Conservation (phyloP, 495 filamentous ascomycete species). For the Penicillium desertorum region DNA sequence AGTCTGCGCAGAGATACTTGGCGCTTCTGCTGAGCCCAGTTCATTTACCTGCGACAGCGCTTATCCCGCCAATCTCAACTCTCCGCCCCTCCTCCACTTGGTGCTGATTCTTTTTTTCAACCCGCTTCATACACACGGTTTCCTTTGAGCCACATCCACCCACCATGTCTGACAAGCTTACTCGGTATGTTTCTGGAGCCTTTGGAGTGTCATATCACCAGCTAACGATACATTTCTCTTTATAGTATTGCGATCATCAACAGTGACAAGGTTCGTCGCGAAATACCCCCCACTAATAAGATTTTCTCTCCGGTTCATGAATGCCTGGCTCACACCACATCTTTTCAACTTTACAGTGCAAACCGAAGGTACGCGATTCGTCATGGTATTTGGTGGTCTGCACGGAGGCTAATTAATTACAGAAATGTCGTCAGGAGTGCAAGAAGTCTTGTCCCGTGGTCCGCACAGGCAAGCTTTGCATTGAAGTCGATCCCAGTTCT, state of each 20-base stretch:
- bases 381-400: background rate
- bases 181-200: slow-evolving; percentile 55
- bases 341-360: slow-evolving; percentile 63
- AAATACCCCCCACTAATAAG: slow-evolving; percentile 36
- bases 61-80: slow-evolving; percentile 20
- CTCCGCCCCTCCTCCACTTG: slow-evolving; percentile 9
- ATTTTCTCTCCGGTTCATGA: slow-evolving; percentile 14
- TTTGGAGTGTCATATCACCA: background rate
- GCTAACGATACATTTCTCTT: slow-evolving; percentile 21
- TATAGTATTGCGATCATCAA: slow-evolving; percentile 95
- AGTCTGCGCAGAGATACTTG: slow-evolving; percentile 28
- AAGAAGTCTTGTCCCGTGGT: slow-evolving; percentile 99
- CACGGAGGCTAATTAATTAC: slow-evolving; percentile 19
- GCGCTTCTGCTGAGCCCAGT: slow-evolving; percentile 23
- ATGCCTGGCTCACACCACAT: slow-evolving; percentile 33
- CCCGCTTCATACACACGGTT: slow-evolving; percentile 21
- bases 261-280: slow-evolving; percentile 79
- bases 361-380: slow-evolving; percentile 74
- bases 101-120: slow-evolving; percentile 18
- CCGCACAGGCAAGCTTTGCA: slow-evolving; percentile 94
- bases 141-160: slow-evolving; percentile 25
- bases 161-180: slow-evolving; percentile 83
- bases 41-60: slow-evolving; percentile 15
- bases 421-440: slow-evolving; percentile 98
- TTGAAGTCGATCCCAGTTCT: slow-evolving; percentile 85